phyloP scores from a whole-genome alignment of 495 filamentous ascomycete species.

The Geopyxis carbonaria region DNA sequence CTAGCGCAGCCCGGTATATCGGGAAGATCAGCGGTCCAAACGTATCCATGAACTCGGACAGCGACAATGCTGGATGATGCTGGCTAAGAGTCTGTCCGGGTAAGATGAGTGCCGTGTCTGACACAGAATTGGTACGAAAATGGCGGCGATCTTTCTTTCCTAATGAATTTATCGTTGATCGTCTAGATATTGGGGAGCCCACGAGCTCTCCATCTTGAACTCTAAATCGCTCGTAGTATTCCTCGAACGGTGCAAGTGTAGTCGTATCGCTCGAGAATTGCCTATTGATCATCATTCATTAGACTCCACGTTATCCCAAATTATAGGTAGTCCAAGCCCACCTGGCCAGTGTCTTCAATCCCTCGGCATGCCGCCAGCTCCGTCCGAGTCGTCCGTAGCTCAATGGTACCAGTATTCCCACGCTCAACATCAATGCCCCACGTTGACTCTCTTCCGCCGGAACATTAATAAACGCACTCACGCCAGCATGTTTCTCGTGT shows the following conservation, averaged over 20 bases:
- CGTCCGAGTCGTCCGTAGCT: slow-evolving; percentile 75
- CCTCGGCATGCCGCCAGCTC: slow-evolving; percentile 72
- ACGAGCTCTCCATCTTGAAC: no score
- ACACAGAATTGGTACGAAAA: slow-evolving; percentile 39
- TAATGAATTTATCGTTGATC: no score
- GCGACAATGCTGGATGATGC: slow-evolving; percentile 70
- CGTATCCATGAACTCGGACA: slow-evolving; percentile 54
- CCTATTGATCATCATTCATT: slow-evolving; percentile 24
- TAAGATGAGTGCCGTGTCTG: slow-evolving; percentile 45
- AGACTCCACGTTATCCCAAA: neutral
- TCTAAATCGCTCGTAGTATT: slow-evolving; percentile 61
- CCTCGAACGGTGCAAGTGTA: slow-evolving; percentile 45
- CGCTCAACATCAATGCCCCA: slow-evolving; percentile 82
- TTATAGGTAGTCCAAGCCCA: slow-evolving; percentile 24
- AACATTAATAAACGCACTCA: slow-evolving; percentile 81
- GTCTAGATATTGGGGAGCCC: no score
- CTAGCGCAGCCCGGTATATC: slow-evolving; percentile 69
- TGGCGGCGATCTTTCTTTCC: no score
- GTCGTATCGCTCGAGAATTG: slow-evolving; percentile 36
- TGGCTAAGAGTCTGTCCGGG: slow-evolving; percentile 47
- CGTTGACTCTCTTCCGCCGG: slow-evolving; percentile 58
- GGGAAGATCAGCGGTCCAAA: slow-evolving; percentile 88
- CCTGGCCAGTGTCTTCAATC: slow-evolving; percentile 56
- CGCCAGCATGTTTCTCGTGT: slow-evolving; percentile 61
- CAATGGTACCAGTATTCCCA: slow-evolving; percentile 72